Conservation (phyloP, 345 rosid genomes). For the Rhodamnia rubescens region DNA sequence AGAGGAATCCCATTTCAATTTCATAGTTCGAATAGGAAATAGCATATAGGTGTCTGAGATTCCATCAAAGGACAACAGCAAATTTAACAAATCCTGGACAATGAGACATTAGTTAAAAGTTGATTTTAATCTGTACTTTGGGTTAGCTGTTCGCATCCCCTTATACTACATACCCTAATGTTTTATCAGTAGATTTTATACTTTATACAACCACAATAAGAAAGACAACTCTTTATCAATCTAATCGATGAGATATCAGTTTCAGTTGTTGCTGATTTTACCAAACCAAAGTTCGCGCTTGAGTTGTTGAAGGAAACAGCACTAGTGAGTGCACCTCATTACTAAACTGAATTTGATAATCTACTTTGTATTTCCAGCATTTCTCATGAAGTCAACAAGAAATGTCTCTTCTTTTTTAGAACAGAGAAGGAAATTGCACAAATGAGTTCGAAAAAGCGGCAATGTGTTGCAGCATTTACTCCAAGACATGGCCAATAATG, state of each 20-base stretch:
- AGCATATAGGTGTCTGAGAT: background rate
- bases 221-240: background rate
- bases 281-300: background rate
- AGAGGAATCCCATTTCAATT: background rate
- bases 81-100: background rate
- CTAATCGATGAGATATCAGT: background rate
- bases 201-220: background rate
- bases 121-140: background rate
- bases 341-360: background rate
- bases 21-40: background rate
- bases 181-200: background rate
- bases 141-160: background rate
- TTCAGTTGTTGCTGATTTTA: background rate
- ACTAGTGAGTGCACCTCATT: background rate
- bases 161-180: background rate
- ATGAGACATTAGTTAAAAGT: background rate
- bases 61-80: background rate
- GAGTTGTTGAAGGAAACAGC: background rate
- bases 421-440: background rate
- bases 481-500: background rate
- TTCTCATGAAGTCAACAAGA: background rate
- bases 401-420: background rate
- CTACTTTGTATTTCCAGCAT: background rate
- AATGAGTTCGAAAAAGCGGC: background rate
- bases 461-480: background rate